Conservation (phyloP, 2,329 filamentous ascomycete genomes). For the Rutstroemia sp. region DNA sequence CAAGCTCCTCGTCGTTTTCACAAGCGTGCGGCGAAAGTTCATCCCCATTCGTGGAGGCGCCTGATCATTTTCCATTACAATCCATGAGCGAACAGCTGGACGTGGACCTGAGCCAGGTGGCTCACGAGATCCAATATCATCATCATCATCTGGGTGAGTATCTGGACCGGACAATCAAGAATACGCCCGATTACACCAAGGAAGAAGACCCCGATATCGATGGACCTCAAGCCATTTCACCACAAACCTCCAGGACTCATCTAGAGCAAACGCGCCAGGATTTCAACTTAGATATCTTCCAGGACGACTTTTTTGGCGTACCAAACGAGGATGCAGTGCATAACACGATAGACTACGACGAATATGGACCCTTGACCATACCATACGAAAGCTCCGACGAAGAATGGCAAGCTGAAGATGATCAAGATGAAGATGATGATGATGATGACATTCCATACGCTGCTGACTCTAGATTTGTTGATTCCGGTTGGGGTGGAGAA, state of each 20-base stretch:
- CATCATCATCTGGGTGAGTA: slow-evolving; percentile 45
- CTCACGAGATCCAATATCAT: slow-evolving; percentile 28
- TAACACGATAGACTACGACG: background rate
- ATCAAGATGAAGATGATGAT: slow-evolving; percentile 51
- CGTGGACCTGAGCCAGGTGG: slow-evolving; percentile 20
- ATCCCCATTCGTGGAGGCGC: slow-evolving; percentile 26
- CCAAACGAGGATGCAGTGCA: background rate
- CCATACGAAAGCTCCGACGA: slow-evolving; percentile 25
- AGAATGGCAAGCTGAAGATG: slow-evolving; percentile 28
- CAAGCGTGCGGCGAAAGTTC: slow-evolving; percentile 30
- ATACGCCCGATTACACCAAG: slow-evolving; percentile 46
- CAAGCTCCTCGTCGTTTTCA: slow-evolving; percentile 18
- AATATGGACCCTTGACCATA: slow-evolving; percentile 19
- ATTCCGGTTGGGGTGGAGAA: slow-evolving; percentile 67
- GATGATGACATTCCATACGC: slow-evolving; percentile 43
- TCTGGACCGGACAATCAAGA: slow-evolving; percentile 24
- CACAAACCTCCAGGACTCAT: background rate
- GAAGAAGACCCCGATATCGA: slow-evolving; percentile 29
- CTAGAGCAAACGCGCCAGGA: slow-evolving; percentile 16
- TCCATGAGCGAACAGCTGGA: slow-evolving; percentile 15
- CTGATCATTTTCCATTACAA: slow-evolving; percentile 23
- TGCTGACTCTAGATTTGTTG: slow-evolving; percentile 55
- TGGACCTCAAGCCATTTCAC: background rate
- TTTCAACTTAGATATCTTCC: slow-evolving; percentile 15
- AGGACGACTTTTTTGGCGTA: slow-evolving; percentile 12